Base-by-base conservation (phyloP, 2,329 filamentous ascomycete genomes). In the Ascochyta viciae-villosae region DNA sequence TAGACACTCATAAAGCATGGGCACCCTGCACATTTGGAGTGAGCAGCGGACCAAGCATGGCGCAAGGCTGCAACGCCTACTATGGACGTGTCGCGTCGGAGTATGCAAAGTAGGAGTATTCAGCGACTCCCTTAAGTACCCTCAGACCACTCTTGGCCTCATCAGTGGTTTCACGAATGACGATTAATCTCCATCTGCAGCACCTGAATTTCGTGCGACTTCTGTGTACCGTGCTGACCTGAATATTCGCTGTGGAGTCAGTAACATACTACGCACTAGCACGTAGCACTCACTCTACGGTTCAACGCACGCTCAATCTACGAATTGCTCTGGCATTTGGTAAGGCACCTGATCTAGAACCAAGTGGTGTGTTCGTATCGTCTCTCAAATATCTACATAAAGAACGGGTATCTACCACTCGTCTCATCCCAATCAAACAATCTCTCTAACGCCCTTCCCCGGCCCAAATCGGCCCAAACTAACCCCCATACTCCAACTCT, bases 401-500 rank as follows among this genome's bases (percentile, higher is more conserved):
- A 35, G n/a, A n/a, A 26, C 16, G 43, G 7, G 33, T 35, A 35
- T 13, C 22, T 22, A 33, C 2, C 9, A 5, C 16, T 9, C 3
- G 19, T 23, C 37, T 13, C 37, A 12, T 16, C 4, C 19, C 22
- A 22, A 9, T 23, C 26, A 72, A 38, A 66, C 64, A 38, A 68
- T 68, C 60, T 73, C 70, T 54, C 57, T 68, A 8, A 71, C 57
- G n/a, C 67, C 68, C 49, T 63, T 65, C 9, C 63, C 54, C 35
- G 59, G 52, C 7, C 55, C 60, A 51, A 74, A 60, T 33, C 62
- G 26, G 12, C 55, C 53, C 24, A 65, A 29, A 12, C 52, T 57
- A 13, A 63, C 61, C 35, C 71, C 68, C 38, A 71, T 58, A 50
- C 59, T 71, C 70, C 70, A 73, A 40, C 66, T 70, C 60, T 62